phyloP scores from a whole-genome alignment of 208 protist species.

The Crithidia thermophila region DNA sequence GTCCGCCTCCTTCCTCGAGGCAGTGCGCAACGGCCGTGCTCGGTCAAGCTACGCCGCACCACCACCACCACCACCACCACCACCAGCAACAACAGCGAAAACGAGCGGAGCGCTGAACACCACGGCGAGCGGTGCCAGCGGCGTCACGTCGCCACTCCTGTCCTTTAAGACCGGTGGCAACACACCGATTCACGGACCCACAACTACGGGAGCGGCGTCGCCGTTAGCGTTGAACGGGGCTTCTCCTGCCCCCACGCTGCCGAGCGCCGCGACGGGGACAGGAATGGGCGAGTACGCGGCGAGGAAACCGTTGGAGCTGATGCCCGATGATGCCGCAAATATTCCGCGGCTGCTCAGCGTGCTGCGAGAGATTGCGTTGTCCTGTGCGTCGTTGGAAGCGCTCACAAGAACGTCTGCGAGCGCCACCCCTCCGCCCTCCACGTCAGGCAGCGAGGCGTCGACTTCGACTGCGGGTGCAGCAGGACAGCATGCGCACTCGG shows the following conservation, averaged over 20 bases:
- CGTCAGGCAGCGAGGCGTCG: background rate
- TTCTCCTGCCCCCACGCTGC: too few species aligned
- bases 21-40: conserved; percentile 14
- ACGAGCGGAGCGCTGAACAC: too few species aligned
- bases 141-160: background rate
- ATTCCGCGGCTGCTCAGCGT: conserved; percentile 41
- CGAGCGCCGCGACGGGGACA: too few species aligned
- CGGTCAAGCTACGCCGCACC: conserved; percentile 5
- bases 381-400: conserved; percentile 43
- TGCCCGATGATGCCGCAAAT: conserved; percentile 37
- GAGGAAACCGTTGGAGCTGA: conserved; percentile 32
- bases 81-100: too few species aligned
- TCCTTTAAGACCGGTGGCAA: background rate
- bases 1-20: conserved; percentile 24
- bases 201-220: background rate
- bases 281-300: background rate
- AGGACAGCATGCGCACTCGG: too few species aligned
- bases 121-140: too few species aligned
- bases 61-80: too few species aligned
- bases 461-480: background rate
- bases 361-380: conserved; percentile 59
- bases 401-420: conserved; percentile 1
- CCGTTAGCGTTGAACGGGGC: too few species aligned
- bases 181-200: background rate
- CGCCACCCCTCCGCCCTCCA: background rate